Percentiles rank a stretch among this genome's conserved stretches.
Conservation (phyloP, 345 rosid genomes). For the Populus alba region DNA sequence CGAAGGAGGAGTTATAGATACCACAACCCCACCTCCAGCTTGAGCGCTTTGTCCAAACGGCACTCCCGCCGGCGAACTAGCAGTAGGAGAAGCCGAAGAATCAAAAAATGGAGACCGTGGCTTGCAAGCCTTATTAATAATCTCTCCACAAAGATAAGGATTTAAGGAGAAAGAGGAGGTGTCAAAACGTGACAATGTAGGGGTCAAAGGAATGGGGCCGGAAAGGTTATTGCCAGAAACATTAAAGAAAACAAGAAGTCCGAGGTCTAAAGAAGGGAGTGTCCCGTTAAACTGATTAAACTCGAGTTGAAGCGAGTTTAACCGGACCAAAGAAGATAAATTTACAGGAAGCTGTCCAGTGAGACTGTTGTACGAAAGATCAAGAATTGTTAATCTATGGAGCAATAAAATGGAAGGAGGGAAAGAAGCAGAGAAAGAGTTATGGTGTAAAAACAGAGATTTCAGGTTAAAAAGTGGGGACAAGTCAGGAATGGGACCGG, state of each 20-base stretch:
- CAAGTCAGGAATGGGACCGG: constrained; percentile 80
- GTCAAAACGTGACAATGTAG: constrained; percentile 58
- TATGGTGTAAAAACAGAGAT: constrained; percentile 57
- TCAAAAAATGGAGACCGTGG: constrained; percentile 67
- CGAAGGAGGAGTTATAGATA: constrained; percentile 36
- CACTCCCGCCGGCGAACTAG: constrained; percentile 37
- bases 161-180: constrained; percentile 55
- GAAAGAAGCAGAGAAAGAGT: constrained; percentile 66
- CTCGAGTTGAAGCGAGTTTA: constrained; percentile 60
- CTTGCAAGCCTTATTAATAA: constrained; percentile 55
- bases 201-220: constrained; percentile 64
- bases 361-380: constrained; percentile 51
- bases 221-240: constrained; percentile 76
- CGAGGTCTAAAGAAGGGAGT: constrained; percentile 71
- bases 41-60: constrained; percentile 67
- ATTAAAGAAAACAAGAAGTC: constrained; percentile 49
- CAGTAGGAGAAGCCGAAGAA: constrained; percentile 20
- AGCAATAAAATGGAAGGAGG: constrained; percentile 63
- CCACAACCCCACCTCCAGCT: constrained; percentile 43
- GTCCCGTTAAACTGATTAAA: constrained; percentile 62
- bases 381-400: constrained; percentile 56
- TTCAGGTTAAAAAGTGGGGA: constrained; percentile 70
- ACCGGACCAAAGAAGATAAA: constrained; percentile 47
- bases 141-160: constrained; percentile 82
- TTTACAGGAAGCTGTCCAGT: constrained; percentile 59